Evolutionary conservation across 2,329 filamentous ascomycete genomes (phyloP), one percentile per base, ranked within the genome.

Genomic region (Colletotrichum melonis): DNA sequence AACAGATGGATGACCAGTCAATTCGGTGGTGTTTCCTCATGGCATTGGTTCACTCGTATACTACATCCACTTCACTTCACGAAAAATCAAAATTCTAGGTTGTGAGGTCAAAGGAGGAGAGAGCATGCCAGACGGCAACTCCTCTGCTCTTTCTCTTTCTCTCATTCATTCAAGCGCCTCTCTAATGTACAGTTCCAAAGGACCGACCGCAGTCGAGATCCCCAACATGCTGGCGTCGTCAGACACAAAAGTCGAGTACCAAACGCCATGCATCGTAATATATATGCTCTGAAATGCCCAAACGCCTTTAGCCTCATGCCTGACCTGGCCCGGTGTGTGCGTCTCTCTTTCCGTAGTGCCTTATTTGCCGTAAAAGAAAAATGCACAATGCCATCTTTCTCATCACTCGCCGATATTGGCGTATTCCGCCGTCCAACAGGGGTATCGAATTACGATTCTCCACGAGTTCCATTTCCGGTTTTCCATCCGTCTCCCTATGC

Each of bases 261-360:
- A 49, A n/a, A 65, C 32, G 32, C 60, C 35, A 73, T 71, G 67
- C 62, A 65, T 69, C 56, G 24, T 54, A n/a, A 56, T 35, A 56
- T 30, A 63, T 38, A 73, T 71, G 62, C 49, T 54, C 63, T 57
- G 32, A 69, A 60, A 52, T 63, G 63, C 62, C 64, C 56, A 65
- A 74, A 74, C 73, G 69, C 73, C 73, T 38, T 38, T 16, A 55
- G 35, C 49, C 49, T 64, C 38, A 74, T 74, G 72, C 72, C 63
- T 42, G 14, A 16, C 38, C 38, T 42, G 38, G 46, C 26, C 49
- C 57, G 57, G 59, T 71, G 58, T 74, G 38, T 42, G 38, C 7
- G 5, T 38, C 5, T 42, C 14, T 42, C 38, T 52, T 68, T 63
- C 63, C 49, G 19, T 72, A 35, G 32, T 68, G 52, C 63, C 63